These are phyloP conservation scores for Choanephora cucurbitarum DNA, from an alignment of 371 early-diverging fungal species.

Conservation along the genomic window DNA sequence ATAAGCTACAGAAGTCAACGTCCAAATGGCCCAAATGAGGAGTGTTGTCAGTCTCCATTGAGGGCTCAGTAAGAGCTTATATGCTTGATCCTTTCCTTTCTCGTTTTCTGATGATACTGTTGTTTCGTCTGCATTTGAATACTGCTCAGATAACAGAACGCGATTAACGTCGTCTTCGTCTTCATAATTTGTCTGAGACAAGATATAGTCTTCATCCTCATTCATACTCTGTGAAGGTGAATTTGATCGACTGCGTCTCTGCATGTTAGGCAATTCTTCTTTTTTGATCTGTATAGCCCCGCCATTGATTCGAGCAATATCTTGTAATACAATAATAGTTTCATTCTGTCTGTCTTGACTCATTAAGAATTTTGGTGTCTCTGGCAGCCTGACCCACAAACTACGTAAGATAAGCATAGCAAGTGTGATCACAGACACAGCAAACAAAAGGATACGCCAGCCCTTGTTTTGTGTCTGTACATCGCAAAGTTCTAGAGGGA, in stretches of 20 bases:
- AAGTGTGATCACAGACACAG: conserved; percentile 60
- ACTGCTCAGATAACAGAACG: conserved; percentile 5
- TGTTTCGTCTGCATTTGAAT: not conserved
- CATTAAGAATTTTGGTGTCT: conserved; percentile 82
- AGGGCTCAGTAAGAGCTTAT: conserved; percentile 47
- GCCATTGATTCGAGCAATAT: conserved; percentile 78
- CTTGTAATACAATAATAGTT: conserved; percentile 70
- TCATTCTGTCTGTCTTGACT: conserved; percentile 68
- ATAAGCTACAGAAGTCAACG: conserved; percentile 74
- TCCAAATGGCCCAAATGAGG: conserved; percentile 81
- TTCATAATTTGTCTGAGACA: not conserved
- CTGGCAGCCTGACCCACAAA: conserved; percentile 68
- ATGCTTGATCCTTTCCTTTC: conserved; percentile 5
- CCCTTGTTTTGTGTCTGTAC: conserved; percentile 64
- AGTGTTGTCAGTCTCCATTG: conserved; percentile 64
- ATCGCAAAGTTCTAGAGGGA: conserved; percentile 47
- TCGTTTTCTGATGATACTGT: conserved; percentile 7
- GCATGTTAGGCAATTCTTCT: conserved; percentile 26
- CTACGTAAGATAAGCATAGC: conserved; percentile 72
- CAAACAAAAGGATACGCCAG: conserved; percentile 74
- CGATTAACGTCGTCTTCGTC: conserved; percentile 5
- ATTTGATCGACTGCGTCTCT: not conserved
- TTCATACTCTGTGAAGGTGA: not conserved
- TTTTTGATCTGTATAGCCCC: conserved; percentile 31
- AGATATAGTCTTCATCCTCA: conserved; percentile 4